Evolutionary conservation across 1,284 basidiomycete genomes (phyloP), one percentile per base, ranked within the genome.

Genomic region (Pyrrhoderma lamaoense): DNA sequence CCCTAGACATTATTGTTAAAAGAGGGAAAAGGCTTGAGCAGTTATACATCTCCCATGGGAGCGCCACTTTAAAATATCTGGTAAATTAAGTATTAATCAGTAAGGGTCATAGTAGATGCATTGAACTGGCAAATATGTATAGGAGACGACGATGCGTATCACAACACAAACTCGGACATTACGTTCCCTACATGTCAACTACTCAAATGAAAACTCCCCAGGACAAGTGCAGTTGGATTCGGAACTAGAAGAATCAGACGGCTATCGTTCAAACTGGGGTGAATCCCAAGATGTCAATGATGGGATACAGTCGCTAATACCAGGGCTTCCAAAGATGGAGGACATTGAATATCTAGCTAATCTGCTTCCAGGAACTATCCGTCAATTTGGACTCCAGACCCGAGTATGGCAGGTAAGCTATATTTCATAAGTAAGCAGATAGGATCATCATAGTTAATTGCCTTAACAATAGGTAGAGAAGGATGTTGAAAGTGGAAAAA

Each of bases 11-110:
- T 18, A 73, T 88, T 14, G 86, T 83, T 58, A 56, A 58, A 5
- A 62, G 67, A 16, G 85, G 83, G 55, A 53, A 63, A 0, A 62
- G 60, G 7, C 69, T 89, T 4, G 74, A 82, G 56, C 72, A 84
- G 56, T 62, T 87, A 3, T 86, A 84, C 60, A 63, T 86, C 8
- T 76, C 79, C 76, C 39, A 71, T 70, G 13, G 59, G 58, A 13
- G 67, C 72, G 23, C 51, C 82, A 59, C 83, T 82, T 57, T 43
- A 71, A 65, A 18, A 18, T 54, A 22, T 27, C 47, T 40, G 14
- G 11, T 11, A 40, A 3, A 14, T 47, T 42, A 16, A 2, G 36
- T 3, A 31, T 31, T 18, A 45, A 48, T 49, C 37, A 49, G 16
- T 42, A 23, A n/a, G n/a, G n/a, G n/a, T n/a, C n/a, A n/a, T n/a